Percentiles rank a stretch among this genome's conserved stretches.
Evolutionary conservation across 169 alveolate genomes (phyloP).

Genomic region (Eimeria mitis): DNA sequence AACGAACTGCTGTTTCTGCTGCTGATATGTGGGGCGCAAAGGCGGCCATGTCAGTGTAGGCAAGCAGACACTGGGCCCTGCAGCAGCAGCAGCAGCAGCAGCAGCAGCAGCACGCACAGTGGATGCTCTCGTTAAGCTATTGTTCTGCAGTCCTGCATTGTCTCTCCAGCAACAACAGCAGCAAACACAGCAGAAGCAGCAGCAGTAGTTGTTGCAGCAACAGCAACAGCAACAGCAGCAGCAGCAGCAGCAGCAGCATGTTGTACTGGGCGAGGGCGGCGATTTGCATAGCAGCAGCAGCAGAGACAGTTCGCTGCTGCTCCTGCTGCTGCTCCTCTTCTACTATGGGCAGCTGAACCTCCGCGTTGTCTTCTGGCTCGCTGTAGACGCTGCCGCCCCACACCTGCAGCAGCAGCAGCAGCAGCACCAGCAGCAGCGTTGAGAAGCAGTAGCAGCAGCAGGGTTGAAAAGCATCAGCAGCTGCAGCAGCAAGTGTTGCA

Average conservation of each 20-base stretch:
- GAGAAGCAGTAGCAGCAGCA: conserved; percentile 26
- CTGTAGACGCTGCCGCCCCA: conserved; percentile 5
- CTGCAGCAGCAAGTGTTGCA: not conserved
- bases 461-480: not conserved
- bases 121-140: not conserved
- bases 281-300: conserved; percentile 11
- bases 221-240: conserved; percentile 46
- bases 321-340: conserved; percentile 65
- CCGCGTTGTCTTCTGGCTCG: not conserved
- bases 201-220: not conserved
- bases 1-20: conserved; percentile 59
- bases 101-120: conserved; percentile 3
- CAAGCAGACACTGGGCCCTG: conserved; percentile 61
- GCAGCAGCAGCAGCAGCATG: conserved; percentile 46
- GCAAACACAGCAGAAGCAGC: conserved; percentile 4
- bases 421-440: conserved; percentile 59
- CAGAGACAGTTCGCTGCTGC: conserved; percentile 38
- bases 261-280: conserved; percentile 35
- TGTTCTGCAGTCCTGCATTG: not conserved
- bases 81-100: conserved; percentile 58
- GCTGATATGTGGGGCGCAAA: conserved; percentile 18
- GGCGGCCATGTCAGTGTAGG: conserved; percentile 3
- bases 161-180: not conserved
- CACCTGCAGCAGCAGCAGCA: conserved; percentile 65
- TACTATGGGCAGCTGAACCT: conserved; percentile 16